Evolutionary conservation across 805 yeast genomes (phyloP).

Genomic region (Saturnispora besseyi): DNA sequence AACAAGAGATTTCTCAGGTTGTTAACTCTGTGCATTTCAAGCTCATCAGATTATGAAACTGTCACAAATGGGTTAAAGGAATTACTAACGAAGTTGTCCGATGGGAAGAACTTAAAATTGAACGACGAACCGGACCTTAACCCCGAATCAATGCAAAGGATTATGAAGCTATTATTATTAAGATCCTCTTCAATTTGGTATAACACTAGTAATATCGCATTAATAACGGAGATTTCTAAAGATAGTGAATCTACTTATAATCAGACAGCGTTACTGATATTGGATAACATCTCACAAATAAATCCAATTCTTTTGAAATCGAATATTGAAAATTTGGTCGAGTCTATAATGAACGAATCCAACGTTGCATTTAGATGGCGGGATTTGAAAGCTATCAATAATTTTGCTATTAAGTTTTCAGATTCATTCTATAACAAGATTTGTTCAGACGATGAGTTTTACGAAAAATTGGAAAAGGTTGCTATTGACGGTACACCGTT

Average conservation of each 20-base stretch:
- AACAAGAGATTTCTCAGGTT: conserved; percentile 53
- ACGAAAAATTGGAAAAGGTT: conserved; percentile 36
- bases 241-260: conserved; percentile 23
- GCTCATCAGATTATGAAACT: conserved; percentile 49
- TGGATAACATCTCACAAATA: conserved; percentile 49
- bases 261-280: conserved; percentile 39
- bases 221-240: conserved; percentile 40
- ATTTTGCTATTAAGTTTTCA: conserved; percentile 44
- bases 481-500: conserved; percentile 44
- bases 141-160: conserved; percentile 40
- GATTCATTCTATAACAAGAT: conserved; percentile 32
- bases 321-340: conserved; percentile 44
- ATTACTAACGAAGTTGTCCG: conserved; percentile 44
- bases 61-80: conserved; percentile 58
- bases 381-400: conserved; percentile 51
- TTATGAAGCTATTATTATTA: conserved; percentile 49
- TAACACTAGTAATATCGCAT: conserved; percentile 55
- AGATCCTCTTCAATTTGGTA: conserved; percentile 53
- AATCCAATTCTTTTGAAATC: conserved; percentile 58
- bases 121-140: conserved; percentile 28
- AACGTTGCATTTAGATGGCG: conserved; percentile 19
- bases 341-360: conserved; percentile 10
- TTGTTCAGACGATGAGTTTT: conserved; percentile 32
- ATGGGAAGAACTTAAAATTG: conserved; percentile 35
- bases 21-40: conserved; percentile 41